A percentile compares a stretch with the other conserved stretches of the same genome.
phyloP scores from a whole-genome alignment of 495 filamentous ascomycete genomes.

The Terfezia claveryi region DNA sequence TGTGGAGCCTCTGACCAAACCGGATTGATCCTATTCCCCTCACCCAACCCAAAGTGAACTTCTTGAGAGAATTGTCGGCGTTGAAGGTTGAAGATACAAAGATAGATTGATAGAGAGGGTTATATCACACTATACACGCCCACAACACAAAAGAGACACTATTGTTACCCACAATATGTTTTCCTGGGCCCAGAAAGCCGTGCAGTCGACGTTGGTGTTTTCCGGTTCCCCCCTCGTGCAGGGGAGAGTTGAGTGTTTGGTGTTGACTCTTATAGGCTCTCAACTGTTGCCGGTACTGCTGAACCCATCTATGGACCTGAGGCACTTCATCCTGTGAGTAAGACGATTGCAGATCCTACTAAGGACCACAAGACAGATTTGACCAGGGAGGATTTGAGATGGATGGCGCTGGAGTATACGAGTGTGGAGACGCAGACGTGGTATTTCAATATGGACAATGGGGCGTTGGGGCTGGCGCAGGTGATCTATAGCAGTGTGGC shows the following conservation, averaged over 20 bases:
- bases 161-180: slow-evolving; percentile 2
- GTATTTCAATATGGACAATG: slow-evolving; percentile 64
- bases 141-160: no score
- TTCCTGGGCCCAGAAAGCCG: slow-evolving; percentile 9
- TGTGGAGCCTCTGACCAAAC: no score
- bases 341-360: slow-evolving; percentile 38
- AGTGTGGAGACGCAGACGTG: slow-evolving; percentile 93
- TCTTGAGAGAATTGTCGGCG: no score
- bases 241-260: not conserved
- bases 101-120: no score
- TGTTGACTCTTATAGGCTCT: slow-evolving; percentile 34
- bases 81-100: no score
- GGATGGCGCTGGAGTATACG: slow-evolving; percentile 60
- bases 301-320: slow-evolving; percentile 90
- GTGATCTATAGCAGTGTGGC: slow-evolving; percentile 95
- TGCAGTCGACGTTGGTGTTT: slow-evolving; percentile 11
- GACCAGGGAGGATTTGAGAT: slow-evolving; percentile 56
- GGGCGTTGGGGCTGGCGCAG: slow-evolving; percentile 57
- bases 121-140: no score
- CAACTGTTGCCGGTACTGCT: slow-evolving; percentile 79
- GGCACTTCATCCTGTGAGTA: slow-evolving; percentile 53
- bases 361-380: slow-evolving; percentile 58
- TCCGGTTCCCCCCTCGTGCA: not conserved
- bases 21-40: no score
- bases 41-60: no score